phyloP scores from a whole-genome alignment of 352 stramenopile species.

The Phytophthora syringae region DNA sequence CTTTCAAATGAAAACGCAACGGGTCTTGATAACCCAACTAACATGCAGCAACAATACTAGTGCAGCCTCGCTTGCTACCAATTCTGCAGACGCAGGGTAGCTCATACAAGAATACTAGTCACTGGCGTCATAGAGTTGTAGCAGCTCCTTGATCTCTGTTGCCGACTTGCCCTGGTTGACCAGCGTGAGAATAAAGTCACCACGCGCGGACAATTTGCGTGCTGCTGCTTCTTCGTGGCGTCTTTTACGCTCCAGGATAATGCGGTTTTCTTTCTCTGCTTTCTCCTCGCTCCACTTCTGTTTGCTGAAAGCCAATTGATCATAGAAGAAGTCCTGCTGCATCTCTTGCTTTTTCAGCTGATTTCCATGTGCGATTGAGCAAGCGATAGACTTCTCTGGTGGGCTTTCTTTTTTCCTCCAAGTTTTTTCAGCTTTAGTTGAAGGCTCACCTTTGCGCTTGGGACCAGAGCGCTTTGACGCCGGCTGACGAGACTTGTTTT shows the following conservation, averaged over 20 bases:
- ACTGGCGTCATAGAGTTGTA: neutral
- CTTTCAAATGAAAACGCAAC: too few species aligned
- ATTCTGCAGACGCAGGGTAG: too few species aligned
- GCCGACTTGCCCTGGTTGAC: slow-evolving; percentile 1
- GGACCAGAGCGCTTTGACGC: too few species aligned
- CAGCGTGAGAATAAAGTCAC: neutral
- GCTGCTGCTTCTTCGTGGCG: neutral
- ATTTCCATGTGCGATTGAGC: slow-evolving; percentile 3
- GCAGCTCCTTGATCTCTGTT: neutral
- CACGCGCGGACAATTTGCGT: neutral
- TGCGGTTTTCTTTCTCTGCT: neutral
- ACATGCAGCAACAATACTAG: too few species aligned
- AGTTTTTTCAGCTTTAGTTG: too few species aligned
- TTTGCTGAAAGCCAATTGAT: slow-evolving; percentile 1
- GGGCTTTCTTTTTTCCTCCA: neutral
- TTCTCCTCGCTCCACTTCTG: neutral
- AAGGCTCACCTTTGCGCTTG: too few species aligned
- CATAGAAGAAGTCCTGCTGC: neutral
- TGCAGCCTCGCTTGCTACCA: too few species aligned
- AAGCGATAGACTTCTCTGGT: slow-evolving; percentile 2
- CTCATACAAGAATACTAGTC: too few species aligned
- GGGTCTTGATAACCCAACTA: too few species aligned
- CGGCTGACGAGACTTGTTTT: too few species aligned
- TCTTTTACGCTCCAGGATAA: neutral
- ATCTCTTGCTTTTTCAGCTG: slow-evolving; percentile 8